Evolutionary conservation across 176 grass and related monocot genomes (phyloP).

Genomic region (Alopecurus myosuroides): DNA sequence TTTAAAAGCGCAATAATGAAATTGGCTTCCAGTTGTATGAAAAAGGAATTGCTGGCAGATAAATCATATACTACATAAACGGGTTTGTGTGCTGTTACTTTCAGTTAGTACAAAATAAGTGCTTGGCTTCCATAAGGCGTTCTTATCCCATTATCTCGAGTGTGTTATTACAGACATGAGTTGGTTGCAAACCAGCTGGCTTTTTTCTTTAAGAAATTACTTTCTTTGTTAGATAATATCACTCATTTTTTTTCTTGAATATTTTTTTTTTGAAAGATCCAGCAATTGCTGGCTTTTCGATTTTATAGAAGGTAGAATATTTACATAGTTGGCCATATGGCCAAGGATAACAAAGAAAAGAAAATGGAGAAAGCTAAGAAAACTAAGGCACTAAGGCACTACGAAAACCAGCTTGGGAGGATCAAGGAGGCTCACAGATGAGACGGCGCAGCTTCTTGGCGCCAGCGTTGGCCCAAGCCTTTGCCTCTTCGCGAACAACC

Average conservation of each 20-base stretch:
- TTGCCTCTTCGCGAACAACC: too few species aligned
- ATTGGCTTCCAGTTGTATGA: slow-evolving; percentile 88
- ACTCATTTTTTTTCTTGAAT: slow-evolving; percentile 5
- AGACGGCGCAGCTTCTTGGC: too few species aligned
- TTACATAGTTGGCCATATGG: too few species aligned
- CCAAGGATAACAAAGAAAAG: too few species aligned
- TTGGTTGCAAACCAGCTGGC: slow-evolving; percentile 71
- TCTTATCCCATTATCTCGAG: neutral
- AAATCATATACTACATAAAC: slow-evolving; percentile 78
- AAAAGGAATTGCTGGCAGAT: slow-evolving; percentile 86
- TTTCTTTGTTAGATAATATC: slow-evolving; percentile 4
- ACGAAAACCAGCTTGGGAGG: too few species aligned
- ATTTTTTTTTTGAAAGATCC: too few species aligned
- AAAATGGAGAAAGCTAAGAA: too few species aligned
- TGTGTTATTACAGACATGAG: slow-evolving; percentile 54
- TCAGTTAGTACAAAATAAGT: neutral
- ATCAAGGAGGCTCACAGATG: too few species aligned
- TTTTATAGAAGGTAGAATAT: too few species aligned
- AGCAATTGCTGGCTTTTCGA: too few species aligned
- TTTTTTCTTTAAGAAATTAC: slow-evolving; percentile 61
- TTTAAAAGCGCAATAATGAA: slow-evolving; percentile 75
- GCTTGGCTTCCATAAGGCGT: slow-evolving; percentile 5
- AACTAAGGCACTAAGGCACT: too few species aligned
- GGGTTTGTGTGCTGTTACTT: slow-evolving; percentile 44
- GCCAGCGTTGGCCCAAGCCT: too few species aligned